These are phyloP conservation scores for Agaricus subrufescens DNA, from an alignment of 768 basidiomycete genomes.

Conservation along the genomic window DNA sequence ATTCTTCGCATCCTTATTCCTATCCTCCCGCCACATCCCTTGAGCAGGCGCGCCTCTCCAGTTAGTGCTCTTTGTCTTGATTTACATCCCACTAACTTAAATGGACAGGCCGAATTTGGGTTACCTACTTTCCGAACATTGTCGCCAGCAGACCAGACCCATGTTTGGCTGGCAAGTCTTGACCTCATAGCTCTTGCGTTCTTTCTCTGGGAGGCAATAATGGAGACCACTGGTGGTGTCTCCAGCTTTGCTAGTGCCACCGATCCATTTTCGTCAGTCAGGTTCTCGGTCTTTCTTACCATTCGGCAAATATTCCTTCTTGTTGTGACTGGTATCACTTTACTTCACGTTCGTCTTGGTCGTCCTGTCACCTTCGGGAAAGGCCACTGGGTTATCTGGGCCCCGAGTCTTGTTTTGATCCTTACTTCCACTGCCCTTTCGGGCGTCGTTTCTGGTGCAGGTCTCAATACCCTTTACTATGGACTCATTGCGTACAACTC, in stretches of 20 bases:
- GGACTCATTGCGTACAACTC: constrained; percentile 59
- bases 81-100: constrained; percentile 12
- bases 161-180: constrained; percentile 67
- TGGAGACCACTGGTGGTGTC: constrained; percentile 45
- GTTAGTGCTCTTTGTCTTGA: constrained; percentile 34
- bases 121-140: constrained; percentile 65
- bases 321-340: constrained; percentile 52
- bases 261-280: constrained; percentile 49
- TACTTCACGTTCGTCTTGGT: constrained; percentile 68
- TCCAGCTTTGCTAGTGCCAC: constrained; percentile 37
- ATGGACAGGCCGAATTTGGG: constrained; percentile 65
- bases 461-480: constrained; percentile 49
- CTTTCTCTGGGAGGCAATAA: constrained; percentile 64
- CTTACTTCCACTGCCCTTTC: constrained; percentile 55
- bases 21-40: constrained; percentile 66
- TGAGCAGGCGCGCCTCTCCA: constrained; percentile 71
- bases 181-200: constrained; percentile 58
- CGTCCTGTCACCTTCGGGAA: constrained; percentile 63
- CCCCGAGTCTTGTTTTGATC: constrained; percentile 52
- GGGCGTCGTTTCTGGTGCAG: constrained; percentile 51
- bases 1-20: constrained; percentile 74
- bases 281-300: constrained; percentile 69
- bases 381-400: constrained; percentile 75
- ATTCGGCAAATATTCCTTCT: constrained; percentile 66
- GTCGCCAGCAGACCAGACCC: constrained; percentile 63